A percentile compares a stretch with the other conserved stretches of the same genome.
These are phyloP conservation scores for Penicillium subrubescens DNA, from an alignment of 495 filamentous ascomycete genomes.

Conservation along the genomic window DNA sequence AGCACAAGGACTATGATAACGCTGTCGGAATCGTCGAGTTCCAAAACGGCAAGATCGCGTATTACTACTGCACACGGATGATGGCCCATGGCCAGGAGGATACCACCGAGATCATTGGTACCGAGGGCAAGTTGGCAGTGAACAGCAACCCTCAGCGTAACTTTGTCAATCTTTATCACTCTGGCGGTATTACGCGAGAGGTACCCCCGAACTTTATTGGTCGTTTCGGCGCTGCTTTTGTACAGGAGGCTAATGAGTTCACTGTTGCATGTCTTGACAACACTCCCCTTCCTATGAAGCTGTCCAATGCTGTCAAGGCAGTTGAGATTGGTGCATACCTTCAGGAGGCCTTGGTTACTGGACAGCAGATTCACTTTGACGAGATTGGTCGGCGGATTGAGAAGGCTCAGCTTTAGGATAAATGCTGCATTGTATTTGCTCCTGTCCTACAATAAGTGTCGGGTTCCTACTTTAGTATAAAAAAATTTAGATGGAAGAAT, in stretches of 20 bases:
- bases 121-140: slow-evolving; percentile 58
- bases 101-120: slow-evolving; percentile 65
- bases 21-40: slow-evolving; percentile 67
- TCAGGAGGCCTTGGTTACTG: slow-evolving; percentile 56
- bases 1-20: slow-evolving; percentile 64
- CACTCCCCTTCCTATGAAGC: slow-evolving; percentile 51
- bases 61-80: slow-evolving; percentile 62
- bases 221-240: slow-evolving; percentile 57
- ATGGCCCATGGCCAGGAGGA: slow-evolving; percentile 68
- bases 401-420: slow-evolving; percentile 25
- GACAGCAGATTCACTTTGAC: slow-evolving; percentile 58
- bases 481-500: not conserved
- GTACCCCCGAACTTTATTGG: slow-evolving; percentile 56
- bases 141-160: slow-evolving; percentile 53
- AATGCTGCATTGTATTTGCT: not conserved
- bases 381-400: slow-evolving; percentile 48
- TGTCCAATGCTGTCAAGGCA: slow-evolving; percentile 56
- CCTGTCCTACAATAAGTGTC: too few relatives aligned
- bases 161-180: slow-evolving; percentile 52
- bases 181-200: slow-evolving; percentile 51
- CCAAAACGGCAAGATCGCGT: slow-evolving; percentile 60
- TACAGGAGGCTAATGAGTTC: slow-evolving; percentile 59
- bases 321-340: slow-evolving; percentile 60
- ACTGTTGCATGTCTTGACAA: slow-evolving; percentile 54
- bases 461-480: too few relatives aligned